Conservation (phyloP, 768 basidiomycete genomes). For the Tricholoma furcatifolium region DNA sequence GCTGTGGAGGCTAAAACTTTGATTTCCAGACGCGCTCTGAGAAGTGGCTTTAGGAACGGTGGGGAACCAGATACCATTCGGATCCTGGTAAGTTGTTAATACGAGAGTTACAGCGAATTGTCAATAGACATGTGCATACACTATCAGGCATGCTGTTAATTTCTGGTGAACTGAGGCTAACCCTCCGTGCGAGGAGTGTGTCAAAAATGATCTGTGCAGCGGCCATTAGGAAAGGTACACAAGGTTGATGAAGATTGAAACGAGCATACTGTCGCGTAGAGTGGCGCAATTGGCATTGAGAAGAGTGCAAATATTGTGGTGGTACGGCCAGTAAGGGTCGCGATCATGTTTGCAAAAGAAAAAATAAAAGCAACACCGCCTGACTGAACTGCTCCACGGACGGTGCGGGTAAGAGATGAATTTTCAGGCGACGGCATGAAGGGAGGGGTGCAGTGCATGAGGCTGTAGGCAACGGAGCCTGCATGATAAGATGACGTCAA, state of each 20-base stretch:
- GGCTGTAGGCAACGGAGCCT: constrained; percentile 21
- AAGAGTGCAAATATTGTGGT: constrained; percentile 38
- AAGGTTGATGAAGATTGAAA: background rate
- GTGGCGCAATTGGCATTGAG: constrained; percentile 36
- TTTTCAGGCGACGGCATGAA: constrained; percentile 12
- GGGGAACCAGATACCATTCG: constrained; percentile 13
- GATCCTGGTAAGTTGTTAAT: background rate
- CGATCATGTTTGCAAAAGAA: constrained; percentile 31
- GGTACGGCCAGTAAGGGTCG: constrained; percentile 23
- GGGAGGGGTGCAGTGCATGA: constrained; percentile 17
- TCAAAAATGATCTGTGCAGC: constrained; percentile 10
- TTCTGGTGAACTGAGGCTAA: constrained; percentile 7
- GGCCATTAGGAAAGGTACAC: background rate
- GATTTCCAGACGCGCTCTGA: constrained; percentile 6
- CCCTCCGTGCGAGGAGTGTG: constrained; percentile 15
- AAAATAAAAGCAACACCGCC: constrained; percentile 35
- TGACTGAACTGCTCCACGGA: constrained; percentile 34
- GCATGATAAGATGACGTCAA: background rate
- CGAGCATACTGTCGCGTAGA: constrained; percentile 39
- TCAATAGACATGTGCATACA: background rate
- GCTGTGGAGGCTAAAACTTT: constrained; percentile 18
- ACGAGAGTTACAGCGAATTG: background rate
- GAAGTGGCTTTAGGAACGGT: background rate
- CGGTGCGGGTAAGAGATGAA: constrained; percentile 28
- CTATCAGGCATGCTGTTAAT: constrained; percentile 3